Base-by-base conservation (phyloP, 257 asterid species). In the Solanum chilense region DNA sequence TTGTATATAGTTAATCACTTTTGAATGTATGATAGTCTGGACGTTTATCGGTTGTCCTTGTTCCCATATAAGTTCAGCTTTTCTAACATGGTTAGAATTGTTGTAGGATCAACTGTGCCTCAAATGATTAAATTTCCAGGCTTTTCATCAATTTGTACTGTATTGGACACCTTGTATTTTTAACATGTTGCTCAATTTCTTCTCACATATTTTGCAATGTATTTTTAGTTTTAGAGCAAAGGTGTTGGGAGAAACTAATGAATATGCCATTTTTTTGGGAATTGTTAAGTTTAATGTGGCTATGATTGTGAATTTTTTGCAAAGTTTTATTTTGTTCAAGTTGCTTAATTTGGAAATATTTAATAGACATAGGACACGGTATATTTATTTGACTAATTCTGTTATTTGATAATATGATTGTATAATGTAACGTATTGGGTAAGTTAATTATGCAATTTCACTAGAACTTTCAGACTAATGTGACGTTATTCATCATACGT, bases 11-110 rank as follows among this genome's bases (percentile, higher is more conserved):
- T 56, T 56, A 52, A 64, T 84, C 74, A 84, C 44, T 31, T 66
- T 25, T 2, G 80, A 25, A 11, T 84, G 87, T 31, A 64, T 69
- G 56, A 66, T 69, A 6, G 45, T 84, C 77, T 66, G 69, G 18
- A 27, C 29, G 23, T 39, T 47, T 20, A 73, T 35, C 3, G 47
- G 80, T 18, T 12, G 13, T 35, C 12, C 47, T 41, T 83, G 88
- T 23, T 83, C 88, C 90, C 88, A 84, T 37, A 90, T 49, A 35
- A 89, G 33, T 85, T 86, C 89, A 3, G 92, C 88, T 45, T 90
- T 90, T 85, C 89, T 2, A 90, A 83, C 25, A 86, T 23, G 31
- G 84, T 88, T 25, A 90, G 20, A 23, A 90, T 77, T 16, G 75
- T 76, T n/a, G 84, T 62, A 31, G 92, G 90, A 73, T 86, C 90